Conservation (phyloP, 1,139 yeast species). For the Protomyces lactucae-debilis region DNA sequence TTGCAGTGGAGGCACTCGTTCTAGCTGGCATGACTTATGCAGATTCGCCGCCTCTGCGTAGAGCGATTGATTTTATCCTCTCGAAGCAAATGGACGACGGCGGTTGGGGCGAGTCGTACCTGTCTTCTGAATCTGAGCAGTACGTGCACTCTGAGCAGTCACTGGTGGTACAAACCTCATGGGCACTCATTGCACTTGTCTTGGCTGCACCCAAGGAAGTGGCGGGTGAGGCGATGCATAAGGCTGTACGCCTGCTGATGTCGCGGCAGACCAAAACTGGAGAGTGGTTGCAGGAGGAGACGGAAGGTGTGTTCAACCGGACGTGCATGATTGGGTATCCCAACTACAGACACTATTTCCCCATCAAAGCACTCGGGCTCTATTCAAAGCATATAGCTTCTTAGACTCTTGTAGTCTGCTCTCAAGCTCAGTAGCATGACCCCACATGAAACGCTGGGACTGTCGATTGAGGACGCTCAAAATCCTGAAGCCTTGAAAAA, state of each 20-base stretch:
- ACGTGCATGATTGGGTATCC: conserved; percentile 88
- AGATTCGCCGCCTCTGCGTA: conserved; percentile 57
- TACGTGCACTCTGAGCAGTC: conserved; percentile 65
- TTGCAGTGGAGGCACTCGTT: conserved; percentile 86
- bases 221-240: conserved; percentile 49
- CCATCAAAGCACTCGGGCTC: conserved; percentile 88
- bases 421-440: not conserved
- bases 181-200: conserved; percentile 82
- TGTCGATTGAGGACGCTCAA: not conserved
- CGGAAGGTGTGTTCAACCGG: conserved; percentile 96
- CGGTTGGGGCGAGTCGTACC: conserved; percentile 83
- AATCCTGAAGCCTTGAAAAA: conserved; percentile 4
- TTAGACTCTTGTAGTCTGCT: too few relatives aligned
- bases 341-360: conserved; percentile 79
- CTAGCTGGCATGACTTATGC: conserved; percentile 61
- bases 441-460: not conserved
- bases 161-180: conserved; percentile 82
- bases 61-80: conserved; percentile 81
- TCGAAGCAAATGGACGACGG: conserved; percentile 78
- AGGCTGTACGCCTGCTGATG: conserved; percentile 58
- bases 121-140: conserved; percentile 46
- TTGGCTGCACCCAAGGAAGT: conserved; percentile 73
- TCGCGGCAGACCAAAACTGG: conserved; percentile 67
- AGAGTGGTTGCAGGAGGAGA: conserved; percentile 77
- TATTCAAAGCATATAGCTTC: conserved; percentile 36